Conservation (phyloP, 2,329 filamentous ascomycete genomes). For the Zymoseptoria passerinii region DNA sequence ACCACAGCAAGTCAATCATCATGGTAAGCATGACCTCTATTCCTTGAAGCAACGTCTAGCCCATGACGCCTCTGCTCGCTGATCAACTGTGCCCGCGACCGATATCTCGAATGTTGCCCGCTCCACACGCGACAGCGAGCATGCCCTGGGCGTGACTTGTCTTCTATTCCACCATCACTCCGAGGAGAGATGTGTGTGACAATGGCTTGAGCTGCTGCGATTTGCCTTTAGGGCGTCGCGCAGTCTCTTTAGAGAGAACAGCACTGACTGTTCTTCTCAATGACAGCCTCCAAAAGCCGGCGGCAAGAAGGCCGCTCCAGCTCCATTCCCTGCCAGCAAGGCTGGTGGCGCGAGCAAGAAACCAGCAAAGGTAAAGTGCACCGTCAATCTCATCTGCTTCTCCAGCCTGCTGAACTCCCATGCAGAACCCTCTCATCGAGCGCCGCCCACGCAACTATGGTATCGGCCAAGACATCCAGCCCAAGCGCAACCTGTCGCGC, state of each 20-base stretch:
- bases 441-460: conserved; percentile 96
- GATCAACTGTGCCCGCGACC: conserved; percentile 10
- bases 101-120: not conserved
- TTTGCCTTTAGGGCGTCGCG: conserved; percentile 47
- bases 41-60: conserved; percentile 6
- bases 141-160: conserved; percentile 17
- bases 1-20: conserved; percentile 10
- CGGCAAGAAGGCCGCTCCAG: conserved; percentile 93
- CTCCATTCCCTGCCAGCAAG: conserved; percentile 93
- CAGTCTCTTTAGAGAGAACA: conserved; percentile 81
- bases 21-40: conserved; percentile 18
- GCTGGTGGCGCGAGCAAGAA: conserved; percentile 79
- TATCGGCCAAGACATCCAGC: conserved; percentile 98
- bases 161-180: conserved; percentile 17
- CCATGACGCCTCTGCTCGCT: conserved; percentile 20
- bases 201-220: conserved; percentile 46
- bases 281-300: conserved; percentile 95
- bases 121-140: conserved; percentile 14
- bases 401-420: conserved; percentile 9
- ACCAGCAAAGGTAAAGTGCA: conserved; percentile 75
- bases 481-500: conserved; percentile 85
- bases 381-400: not conserved
- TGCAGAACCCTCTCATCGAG: conserved; percentile 97
- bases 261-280: conserved; percentile 99
- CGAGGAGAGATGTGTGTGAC: conserved; percentile 22